Conservation (phyloP, 441 rosid species). For the Brassica hybrid region DNA sequence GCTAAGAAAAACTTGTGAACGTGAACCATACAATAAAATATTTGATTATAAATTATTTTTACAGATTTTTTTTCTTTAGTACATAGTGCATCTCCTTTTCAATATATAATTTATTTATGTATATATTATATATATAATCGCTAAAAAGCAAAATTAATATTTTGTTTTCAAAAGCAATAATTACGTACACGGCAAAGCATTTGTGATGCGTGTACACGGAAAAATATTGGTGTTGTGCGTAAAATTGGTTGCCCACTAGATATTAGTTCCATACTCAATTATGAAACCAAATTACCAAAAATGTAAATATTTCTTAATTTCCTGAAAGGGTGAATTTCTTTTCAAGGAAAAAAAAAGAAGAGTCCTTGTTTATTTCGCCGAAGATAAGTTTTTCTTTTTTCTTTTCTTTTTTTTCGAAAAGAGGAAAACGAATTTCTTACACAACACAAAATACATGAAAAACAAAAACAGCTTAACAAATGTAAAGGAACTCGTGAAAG, state of each 20-base stretch:
- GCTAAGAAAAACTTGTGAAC: slow-evolving; percentile 22
- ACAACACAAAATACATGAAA: slow-evolving; percentile 43
- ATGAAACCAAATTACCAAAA: too few relatives aligned
- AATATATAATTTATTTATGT: too few relatives aligned
- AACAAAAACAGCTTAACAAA: slow-evolving; percentile 22
- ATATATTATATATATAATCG: not conserved
- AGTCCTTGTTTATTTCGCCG: too few relatives aligned
- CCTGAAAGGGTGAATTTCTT: too few relatives aligned
- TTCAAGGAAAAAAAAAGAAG: too few relatives aligned
- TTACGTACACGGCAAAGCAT: not conserved
- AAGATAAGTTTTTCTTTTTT: too few relatives aligned
- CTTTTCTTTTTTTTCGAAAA: too few relatives aligned
- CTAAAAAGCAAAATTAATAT: not conserved
- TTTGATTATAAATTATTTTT: not conserved
- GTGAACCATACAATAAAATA: not conserved
- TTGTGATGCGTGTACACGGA: not conserved
- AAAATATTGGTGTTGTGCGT: too few relatives aligned
- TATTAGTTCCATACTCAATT: too few relatives aligned
- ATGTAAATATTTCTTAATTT: too few relatives aligned
- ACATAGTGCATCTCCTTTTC: slow-evolving; percentile 26
- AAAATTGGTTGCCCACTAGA: too few relatives aligned
- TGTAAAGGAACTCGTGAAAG: slow-evolving; percentile 40
- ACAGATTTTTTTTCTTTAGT: slow-evolving; percentile 23
- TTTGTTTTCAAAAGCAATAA: not conserved
- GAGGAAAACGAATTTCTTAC: not conserved